phyloP scores from a whole-genome alignment of 768 basidiomycete genomes.

The Sporobolomyces roseus region DNA sequence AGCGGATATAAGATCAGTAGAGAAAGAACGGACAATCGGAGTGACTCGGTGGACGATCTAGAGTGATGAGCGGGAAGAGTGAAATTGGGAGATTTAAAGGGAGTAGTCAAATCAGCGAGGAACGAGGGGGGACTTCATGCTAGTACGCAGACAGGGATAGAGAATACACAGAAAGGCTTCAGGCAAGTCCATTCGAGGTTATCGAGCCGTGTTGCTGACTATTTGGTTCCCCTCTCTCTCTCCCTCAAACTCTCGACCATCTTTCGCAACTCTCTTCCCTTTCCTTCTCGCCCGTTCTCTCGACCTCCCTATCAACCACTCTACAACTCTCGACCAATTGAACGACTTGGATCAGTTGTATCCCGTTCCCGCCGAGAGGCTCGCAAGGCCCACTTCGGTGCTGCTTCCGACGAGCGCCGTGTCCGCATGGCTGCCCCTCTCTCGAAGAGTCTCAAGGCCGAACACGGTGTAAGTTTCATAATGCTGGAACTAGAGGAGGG shows the following conservation, averaged over 20 bases:
- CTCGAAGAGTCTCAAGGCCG: constrained; percentile 23
- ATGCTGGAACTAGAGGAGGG: background rate
- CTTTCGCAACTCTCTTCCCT: too few species aligned
- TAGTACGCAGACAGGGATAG: too few species aligned
- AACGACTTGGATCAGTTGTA: constrained; percentile 15
- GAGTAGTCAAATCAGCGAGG: background rate
- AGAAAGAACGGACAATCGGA: too few species aligned
- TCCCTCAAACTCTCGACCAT: background rate
- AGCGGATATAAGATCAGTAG: background rate
- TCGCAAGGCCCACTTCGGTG: constrained; percentile 28
- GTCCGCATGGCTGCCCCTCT: constrained; percentile 24
- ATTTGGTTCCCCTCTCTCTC: background rate
- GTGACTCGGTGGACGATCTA: too few species aligned
- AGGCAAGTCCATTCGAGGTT: background rate
- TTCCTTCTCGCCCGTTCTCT: too few species aligned
- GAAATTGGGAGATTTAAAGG: background rate
- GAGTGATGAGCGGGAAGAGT: too few species aligned
- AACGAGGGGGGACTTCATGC: too few species aligned
- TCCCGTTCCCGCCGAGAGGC: constrained; percentile 25
- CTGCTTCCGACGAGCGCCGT: constrained; percentile 21
- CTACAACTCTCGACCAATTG: background rate
- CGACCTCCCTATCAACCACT: background rate
- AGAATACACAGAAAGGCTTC: background rate
- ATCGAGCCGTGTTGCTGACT: constrained; percentile 5
- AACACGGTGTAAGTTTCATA: constrained; percentile 12